A percentile compares a stretch with the other conserved stretches of the same genome.
Evolutionary conservation across 768 basidiomycete genomes (phyloP).

Genomic region (Psilocybe sp.): DNA sequence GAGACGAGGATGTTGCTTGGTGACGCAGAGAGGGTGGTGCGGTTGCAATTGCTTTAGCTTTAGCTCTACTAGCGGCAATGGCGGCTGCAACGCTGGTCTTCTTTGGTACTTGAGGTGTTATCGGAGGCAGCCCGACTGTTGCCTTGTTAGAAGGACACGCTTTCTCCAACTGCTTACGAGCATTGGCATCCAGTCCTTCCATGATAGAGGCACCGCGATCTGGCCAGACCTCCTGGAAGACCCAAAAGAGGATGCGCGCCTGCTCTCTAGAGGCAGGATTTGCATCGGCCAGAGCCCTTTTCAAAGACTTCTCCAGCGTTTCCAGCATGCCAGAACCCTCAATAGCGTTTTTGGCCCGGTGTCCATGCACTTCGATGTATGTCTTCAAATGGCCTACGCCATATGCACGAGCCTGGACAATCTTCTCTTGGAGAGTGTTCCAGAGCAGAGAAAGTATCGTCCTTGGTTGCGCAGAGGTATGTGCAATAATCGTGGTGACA

Average conservation of each 20-base stretch:
- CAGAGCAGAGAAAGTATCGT: constrained; percentile 66
- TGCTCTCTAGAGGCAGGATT: constrained; percentile 78
- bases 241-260: constrained; percentile 77
- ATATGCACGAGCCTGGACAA: constrained; percentile 66
- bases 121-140: constrained; percentile 36
- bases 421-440: constrained; percentile 77
- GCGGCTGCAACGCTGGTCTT: constrained; percentile 84
- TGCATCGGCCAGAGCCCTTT: constrained; percentile 70
- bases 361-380: constrained; percentile 73
- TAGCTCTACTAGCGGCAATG: constrained; percentile 87
- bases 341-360: constrained; percentile 58
- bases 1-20: constrained; percentile 74
- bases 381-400: constrained; percentile 68
- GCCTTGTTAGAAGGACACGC: constrained; percentile 64
- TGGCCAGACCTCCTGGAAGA: constrained; percentile 72
- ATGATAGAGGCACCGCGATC: constrained; percentile 64
- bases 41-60: constrained; percentile 79
- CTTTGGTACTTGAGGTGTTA: constrained; percentile 58
- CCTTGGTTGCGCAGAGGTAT: constrained; percentile 71
- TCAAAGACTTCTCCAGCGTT: constrained; percentile 68
- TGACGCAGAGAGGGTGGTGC: constrained; percentile 80
- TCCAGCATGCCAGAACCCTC: constrained; percentile 72
- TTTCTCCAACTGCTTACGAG: constrained; percentile 84
- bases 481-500: constrained; percentile 62
- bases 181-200: constrained; percentile 61